These are phyloP conservation scores for Linderniella brevidens DNA, from an alignment of 257 asterid genomes.

Conservation along the genomic window DNA sequence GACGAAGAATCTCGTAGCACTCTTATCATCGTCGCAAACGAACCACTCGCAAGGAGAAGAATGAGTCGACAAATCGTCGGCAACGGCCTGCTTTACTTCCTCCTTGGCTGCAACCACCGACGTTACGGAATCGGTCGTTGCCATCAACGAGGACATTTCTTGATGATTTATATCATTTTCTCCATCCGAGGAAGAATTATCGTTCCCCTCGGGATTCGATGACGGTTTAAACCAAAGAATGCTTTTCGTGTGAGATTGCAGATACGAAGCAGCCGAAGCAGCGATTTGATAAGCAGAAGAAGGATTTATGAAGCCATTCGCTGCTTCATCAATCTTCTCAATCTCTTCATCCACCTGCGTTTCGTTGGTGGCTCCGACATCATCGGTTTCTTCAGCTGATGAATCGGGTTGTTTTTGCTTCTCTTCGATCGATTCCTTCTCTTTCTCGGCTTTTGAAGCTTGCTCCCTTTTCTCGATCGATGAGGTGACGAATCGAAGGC, in stretches of 20 bases:
- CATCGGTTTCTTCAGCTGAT: constrained; percentile 13
- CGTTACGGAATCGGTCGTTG: constrained; percentile 79
- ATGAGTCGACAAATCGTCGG: constrained; percentile 63
- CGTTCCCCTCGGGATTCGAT: constrained; percentile 18
- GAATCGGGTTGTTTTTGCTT: constrained; percentile 13
- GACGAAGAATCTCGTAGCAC: constrained; percentile 64
- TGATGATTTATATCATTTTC: constrained; percentile 12
- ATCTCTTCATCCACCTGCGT: constrained; percentile 11
- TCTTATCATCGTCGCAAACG: constrained; percentile 72
- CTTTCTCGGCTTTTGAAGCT: constrained; percentile 33
- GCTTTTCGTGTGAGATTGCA: constrained; percentile 73
- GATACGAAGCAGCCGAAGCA: constrained; percentile 89
- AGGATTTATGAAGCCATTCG: constrained; percentile 19
- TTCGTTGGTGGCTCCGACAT: constrained; percentile 11
- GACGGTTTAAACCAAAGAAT: constrained; percentile 45
- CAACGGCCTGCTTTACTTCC: constrained; percentile 94
- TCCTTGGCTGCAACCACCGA: constrained; percentile 96
- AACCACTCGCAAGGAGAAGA: constrained; percentile 97
- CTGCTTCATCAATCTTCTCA: constrained; percentile 15
- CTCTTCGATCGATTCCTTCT: constrained; percentile 25
- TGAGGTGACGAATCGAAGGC: constrained; percentile 52
- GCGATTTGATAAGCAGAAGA: constrained; percentile 72
- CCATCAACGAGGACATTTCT: constrained; percentile 63
- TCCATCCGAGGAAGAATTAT: constrained; percentile 13
- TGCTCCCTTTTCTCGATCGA: constrained; percentile 76